Percentiles rank a stretch among this genome's conserved stretches.
Conservation (phyloP, 768 basidiomycete species). For the Tulasnella calospora region DNA sequence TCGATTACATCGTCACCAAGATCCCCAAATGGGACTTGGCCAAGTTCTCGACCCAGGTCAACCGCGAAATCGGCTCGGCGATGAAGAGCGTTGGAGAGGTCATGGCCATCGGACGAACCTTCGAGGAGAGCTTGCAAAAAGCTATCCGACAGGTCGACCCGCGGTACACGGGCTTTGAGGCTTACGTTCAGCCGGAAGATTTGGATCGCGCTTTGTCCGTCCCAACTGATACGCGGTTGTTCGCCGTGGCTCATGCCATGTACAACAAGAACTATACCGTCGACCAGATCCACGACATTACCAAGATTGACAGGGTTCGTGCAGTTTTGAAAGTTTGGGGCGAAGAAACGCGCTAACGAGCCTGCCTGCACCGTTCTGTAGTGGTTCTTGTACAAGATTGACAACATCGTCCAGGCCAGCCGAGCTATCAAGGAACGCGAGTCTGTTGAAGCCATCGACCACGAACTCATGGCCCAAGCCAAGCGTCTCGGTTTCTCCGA, state of each 20-base stretch:
- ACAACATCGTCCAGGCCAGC: slow-evolving; percentile 93
- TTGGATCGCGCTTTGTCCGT: slow-evolving; percentile 67
- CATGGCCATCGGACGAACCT: slow-evolving; percentile 99
- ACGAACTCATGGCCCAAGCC: slow-evolving; percentile 75
- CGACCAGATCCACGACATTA: slow-evolving; percentile 83
- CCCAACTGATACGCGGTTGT: slow-evolving; percentile 93
- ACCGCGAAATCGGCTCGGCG: slow-evolving; percentile 89
- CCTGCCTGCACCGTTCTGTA: slow-evolving; percentile 33
- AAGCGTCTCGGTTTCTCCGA: slow-evolving; percentile 97
- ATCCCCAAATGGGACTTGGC: slow-evolving; percentile 99
- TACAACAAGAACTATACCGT: slow-evolving; percentile 87
- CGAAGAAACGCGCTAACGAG: not conserved
- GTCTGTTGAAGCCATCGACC: slow-evolving; percentile 61
- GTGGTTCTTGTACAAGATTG: slow-evolving; percentile 99
- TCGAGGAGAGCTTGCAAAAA: slow-evolving; percentile 97
- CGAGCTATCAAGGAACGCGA: slow-evolving; percentile 64
- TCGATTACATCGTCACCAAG: slow-evolving; percentile 99
- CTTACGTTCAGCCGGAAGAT: slow-evolving; percentile 83
- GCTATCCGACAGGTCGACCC: slow-evolving; percentile 98
- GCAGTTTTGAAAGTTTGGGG: not conserved
- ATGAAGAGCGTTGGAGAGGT: slow-evolving; percentile 99
- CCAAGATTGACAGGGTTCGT: slow-evolving; percentile 92
- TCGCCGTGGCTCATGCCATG: slow-evolving; percentile 98
- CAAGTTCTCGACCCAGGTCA: slow-evolving; percentile 87
- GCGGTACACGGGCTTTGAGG: slow-evolving; percentile 93